Evolutionary conservation across 495 filamentous ascomycete genomes (phyloP), one percentile per base, ranked within the genome.

Genomic region (Daldinia childiae): DNA sequence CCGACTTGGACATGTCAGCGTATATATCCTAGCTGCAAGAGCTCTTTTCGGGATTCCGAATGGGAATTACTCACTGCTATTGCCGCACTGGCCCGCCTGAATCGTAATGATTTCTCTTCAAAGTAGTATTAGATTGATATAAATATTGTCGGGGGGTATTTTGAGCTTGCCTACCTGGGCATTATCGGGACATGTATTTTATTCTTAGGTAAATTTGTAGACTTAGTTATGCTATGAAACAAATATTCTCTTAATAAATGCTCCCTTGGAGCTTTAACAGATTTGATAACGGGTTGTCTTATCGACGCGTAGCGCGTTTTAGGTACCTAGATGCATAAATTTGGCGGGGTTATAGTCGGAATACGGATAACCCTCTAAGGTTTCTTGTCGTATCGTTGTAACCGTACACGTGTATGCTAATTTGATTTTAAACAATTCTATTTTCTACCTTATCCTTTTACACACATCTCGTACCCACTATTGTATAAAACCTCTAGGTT

Each of bases 61-160:
- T 14, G 58, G 51, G 57, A 15, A 56, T 52, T 24, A 90, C 92
- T 84, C 78, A 97, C 94, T 93, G 85, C 93, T 98, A 81, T 99
- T 99, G 87, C 95, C 95, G 88, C 95, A 99, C 81, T 99, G 95
- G 87, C 95, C 95, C 60, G 96, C 94, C 83, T 99, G 95, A 69
- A 99, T 92, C 39, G 96, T 99, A 81, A 99, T 99, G 78, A 99
- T 98, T 88, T 99, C 95, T 82, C 95, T 98, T 60, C n/a, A 43
- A 34, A 58, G 6, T 32, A 55, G 19, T 51, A 65, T 76, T 64
- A 78, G 63, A 56, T 27, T 6, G 3, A 5, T 24, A 30, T 38
- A 14, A 41, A 39, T 24, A 32, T 29, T 21, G 43, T 45, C 17
- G 17, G 24, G 58, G 58, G 7, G 1, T 29, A 15, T 32, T 50